A percentile compares a stretch with the other conserved stretches of the same genome.
phyloP scores from a whole-genome alignment of 2,329 filamentous ascomycete species.

The Westerdykella ornata region DNA sequence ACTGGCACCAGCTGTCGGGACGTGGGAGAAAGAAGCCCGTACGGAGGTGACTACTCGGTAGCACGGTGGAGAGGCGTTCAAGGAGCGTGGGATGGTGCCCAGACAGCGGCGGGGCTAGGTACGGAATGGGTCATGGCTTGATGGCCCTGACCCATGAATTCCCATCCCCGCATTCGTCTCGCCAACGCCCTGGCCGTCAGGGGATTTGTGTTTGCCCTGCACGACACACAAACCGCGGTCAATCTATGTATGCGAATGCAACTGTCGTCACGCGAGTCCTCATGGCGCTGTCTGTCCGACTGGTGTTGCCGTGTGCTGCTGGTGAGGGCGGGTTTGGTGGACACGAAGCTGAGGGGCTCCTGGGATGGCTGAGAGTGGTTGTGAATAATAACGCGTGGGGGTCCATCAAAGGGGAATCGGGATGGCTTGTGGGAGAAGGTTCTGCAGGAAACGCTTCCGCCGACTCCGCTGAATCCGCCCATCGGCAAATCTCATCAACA shows the following conservation, averaged over 20 bases:
- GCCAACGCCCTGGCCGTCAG: conserved; percentile 21
- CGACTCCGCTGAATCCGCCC: conserved; percentile 1
- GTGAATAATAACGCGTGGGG: conserved; percentile 37
- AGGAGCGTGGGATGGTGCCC: conserved; percentile 23
- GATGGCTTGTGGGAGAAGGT: not conserved
- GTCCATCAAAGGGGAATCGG: conserved; percentile 10
- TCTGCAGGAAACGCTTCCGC: conserved; percentile 2
- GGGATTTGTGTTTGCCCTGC: conserved; percentile 5
- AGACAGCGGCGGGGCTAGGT: too few species aligned
- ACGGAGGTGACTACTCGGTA: too few species aligned
- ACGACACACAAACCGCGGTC: too few species aligned
- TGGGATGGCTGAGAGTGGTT: conserved; percentile 5
- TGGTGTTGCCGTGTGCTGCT: not conserved
- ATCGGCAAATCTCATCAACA: too few species aligned
- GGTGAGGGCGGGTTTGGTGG: too few species aligned
- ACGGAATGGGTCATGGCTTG: too few species aligned
- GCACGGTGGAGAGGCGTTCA: too few species aligned
- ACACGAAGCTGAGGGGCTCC: too few species aligned
- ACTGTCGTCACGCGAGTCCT: too few species aligned
- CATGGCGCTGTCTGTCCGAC: too few species aligned
- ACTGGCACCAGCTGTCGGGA: conserved; percentile 20
- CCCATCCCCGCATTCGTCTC: conserved; percentile 27
- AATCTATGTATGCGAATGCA: too few species aligned
- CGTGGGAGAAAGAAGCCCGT: conserved; percentile 21
- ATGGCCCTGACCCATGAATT: conserved; percentile 5